Evolutionary conservation across 2,329 filamentous ascomycete genomes (phyloP).

Genomic region (Tolypocladium ovalisporum): DNA sequence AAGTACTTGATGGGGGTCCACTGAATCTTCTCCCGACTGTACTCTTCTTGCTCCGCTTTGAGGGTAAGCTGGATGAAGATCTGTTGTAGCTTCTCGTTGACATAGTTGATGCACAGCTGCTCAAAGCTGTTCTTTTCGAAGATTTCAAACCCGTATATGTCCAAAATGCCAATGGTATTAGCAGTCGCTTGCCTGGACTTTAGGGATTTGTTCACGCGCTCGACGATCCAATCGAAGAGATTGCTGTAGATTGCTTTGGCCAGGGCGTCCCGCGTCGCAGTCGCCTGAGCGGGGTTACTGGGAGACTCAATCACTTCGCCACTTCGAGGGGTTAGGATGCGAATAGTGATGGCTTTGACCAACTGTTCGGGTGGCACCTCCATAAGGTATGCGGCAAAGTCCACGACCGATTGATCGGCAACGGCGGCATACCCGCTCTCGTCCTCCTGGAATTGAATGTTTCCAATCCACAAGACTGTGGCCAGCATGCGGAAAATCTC

Average conservation of each 20-base stretch:
- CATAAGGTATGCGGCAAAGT: constrained; percentile 88
- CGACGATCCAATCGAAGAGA: constrained; percentile 97
- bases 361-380: constrained; percentile 75
- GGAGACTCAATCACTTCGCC: constrained; percentile 63
- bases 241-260: constrained; percentile 96
- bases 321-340: constrained; percentile 62
- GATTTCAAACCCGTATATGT: constrained; percentile 99
- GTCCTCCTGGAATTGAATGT: constrained; percentile 83
- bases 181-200: constrained; percentile 63
- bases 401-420: constrained; percentile 78
- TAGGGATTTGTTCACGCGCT: constrained; percentile 79
- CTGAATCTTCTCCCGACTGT: constrained; percentile 88
- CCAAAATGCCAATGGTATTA: constrained; percentile 90
- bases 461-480: constrained; percentile 86
- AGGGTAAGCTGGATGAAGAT: constrained; percentile 97
- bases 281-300: constrained; percentile 77
- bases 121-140: constrained; percentile 99
- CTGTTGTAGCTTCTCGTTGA: constrained; percentile 97
- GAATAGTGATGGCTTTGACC: constrained; percentile 78
- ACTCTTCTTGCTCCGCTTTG: constrained; percentile 96
- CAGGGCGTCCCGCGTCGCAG: constrained; percentile 78
- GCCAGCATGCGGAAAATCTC: constrained; percentile 94
- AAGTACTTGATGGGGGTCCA: constrained; percentile 99
- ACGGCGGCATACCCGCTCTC: constrained; percentile 83
- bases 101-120: constrained; percentile 98